Base-by-base conservation (phyloP, 129 eudicot genomes). In the Flaveria ramosissima region DNA sequence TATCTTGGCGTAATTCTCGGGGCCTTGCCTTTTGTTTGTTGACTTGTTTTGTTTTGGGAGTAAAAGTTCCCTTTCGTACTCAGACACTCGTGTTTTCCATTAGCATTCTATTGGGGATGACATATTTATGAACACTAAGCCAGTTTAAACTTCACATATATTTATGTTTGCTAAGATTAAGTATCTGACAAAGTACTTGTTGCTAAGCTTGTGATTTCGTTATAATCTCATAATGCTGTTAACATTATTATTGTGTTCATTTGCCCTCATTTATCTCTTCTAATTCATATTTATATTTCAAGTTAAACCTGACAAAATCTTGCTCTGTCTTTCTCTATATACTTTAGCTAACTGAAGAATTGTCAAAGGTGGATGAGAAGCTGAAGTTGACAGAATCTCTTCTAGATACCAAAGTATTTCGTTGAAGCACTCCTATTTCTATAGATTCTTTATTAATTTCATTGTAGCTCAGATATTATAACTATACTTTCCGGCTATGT, bases 361-460 rank as follows among this genome's bases (percentile, higher is more conserved):
- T 92, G 86, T 47, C 88, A 9, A 92, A 86, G 88, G 89, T 88
- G 81, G 96, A 92, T 14, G 93, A 83, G 86, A 92, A 92, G 89
- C 90, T 92, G 66, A 92, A 92, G 85, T 81, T 90, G 71, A 86
- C 94, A 0, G 98, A 92, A 75, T 85, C 91, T 64, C 85, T 89
- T 78, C 82, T 92, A 14, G 92, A 92, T 64, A 90, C 90, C 96
- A 92, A 84, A 74, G 98, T 92, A 87, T 68, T 70, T n/a, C n/a
- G 30, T 59, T 50, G 19, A 42, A 72, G 16, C 81, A 39, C 75
- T 68, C 51, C 9, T 69, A 50, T 51, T 19, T 47, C 42, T 51
- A 15, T 12, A 50, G 3, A 53, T 74, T 59, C 2, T 62, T 36
- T 68, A 8, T 36, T 52, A 24, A 20, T 56, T 43, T 42, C 59